A percentile compares a stretch with the other conserved stretches of the same genome.
These are phyloP conservation scores for Chaetomiaceae sp. DNA, from an alignment of 2,329 filamentous ascomycete species.

Conservation along the genomic window DNA sequence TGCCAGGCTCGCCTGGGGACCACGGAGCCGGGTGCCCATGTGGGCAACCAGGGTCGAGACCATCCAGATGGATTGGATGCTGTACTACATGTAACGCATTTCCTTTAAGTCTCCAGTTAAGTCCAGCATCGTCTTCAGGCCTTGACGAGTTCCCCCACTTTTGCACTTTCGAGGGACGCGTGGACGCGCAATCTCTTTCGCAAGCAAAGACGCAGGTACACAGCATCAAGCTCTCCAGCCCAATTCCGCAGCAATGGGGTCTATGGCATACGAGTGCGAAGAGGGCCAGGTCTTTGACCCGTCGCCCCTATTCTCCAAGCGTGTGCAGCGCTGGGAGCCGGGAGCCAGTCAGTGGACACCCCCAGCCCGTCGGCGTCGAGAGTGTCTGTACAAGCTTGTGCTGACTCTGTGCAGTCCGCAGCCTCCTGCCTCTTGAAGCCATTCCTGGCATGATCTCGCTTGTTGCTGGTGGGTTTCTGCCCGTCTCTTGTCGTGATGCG, in stretches of 20 bases:
- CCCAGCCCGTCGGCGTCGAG: too few relatives aligned
- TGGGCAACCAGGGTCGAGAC: too few relatives aligned
- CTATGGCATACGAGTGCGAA: conserved; percentile 2
- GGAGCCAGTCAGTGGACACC: conserved; percentile 6
- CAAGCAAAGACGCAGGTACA: background rate
- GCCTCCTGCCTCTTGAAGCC: conserved; percentile 3
- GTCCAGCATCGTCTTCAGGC: background rate
- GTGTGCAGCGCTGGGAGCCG: conserved; percentile 9
- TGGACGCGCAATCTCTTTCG: conserved; percentile 2
- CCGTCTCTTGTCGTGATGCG: background rate
- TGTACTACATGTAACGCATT: background rate
- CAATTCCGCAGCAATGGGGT: background rate
- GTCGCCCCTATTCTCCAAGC: conserved; percentile 1
- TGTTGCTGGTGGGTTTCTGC: background rate
- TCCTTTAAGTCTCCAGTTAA: conserved; percentile 2
- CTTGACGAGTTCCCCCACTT: background rate
- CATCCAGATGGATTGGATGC: too few relatives aligned
- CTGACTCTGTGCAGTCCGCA: conserved; percentile 7
- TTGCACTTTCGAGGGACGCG: background rate
- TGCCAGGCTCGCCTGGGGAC: too few relatives aligned
- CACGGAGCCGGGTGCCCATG: too few relatives aligned
- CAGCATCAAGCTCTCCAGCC: background rate
- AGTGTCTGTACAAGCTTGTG: background rate
- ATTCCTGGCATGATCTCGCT: conserved; percentile 12
- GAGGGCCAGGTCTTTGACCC: conserved; percentile 2